Percentiles rank a stretch among this genome's conserved stretches.
These are phyloP conservation scores for Candida morakotiae DNA, from an alignment of 805 yeast species.

Conservation along the genomic window DNA sequence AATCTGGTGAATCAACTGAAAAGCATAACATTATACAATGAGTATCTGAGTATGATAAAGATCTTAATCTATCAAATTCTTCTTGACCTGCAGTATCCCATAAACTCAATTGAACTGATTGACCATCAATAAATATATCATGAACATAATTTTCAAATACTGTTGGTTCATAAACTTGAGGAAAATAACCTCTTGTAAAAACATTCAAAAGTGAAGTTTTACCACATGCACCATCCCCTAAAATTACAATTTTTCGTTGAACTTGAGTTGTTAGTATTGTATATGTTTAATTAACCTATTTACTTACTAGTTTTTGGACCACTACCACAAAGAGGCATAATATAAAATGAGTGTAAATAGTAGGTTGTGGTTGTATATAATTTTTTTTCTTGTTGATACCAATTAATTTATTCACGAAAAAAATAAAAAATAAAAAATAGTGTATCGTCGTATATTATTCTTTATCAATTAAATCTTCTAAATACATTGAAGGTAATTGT, in stretches of 20 bases:
- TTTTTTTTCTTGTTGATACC: not conserved
- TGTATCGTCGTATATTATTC: slow-evolving; percentile 5
- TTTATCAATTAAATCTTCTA: slow-evolving; percentile 47
- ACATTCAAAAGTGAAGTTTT: slow-evolving; percentile 92
- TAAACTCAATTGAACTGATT: slow-evolving; percentile 83
- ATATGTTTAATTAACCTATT: not conserved
- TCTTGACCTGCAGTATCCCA: slow-evolving; percentile 99
- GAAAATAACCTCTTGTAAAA: slow-evolving; percentile 95
- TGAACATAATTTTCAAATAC: slow-evolving; percentile 97
- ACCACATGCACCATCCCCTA: slow-evolving; percentile 99
- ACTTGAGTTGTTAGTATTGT: slow-evolving; percentile 31
- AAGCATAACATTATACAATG: slow-evolving; percentile 97
- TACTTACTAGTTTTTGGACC: slow-evolving; percentile 40
- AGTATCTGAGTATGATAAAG: slow-evolving; percentile 90
- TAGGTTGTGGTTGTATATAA: slow-evolving; percentile 2
- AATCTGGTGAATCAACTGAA: slow-evolving; percentile 89
- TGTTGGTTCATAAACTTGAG: slow-evolving; percentile 97
- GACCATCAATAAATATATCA: slow-evolving; percentile 92
- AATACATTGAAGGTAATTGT: slow-evolving; percentile 45
- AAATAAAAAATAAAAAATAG: not conserved
- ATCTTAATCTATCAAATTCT: slow-evolving; percentile 91
- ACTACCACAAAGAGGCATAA: slow-evolving; percentile 42
- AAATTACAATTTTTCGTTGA: slow-evolving; percentile 87
- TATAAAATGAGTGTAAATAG: slow-evolving; percentile 3
- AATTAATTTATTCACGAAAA: not conserved